Base-by-base conservation (phyloP, 73 alveolate species). In the Symbiodinium pilosum region DNA sequence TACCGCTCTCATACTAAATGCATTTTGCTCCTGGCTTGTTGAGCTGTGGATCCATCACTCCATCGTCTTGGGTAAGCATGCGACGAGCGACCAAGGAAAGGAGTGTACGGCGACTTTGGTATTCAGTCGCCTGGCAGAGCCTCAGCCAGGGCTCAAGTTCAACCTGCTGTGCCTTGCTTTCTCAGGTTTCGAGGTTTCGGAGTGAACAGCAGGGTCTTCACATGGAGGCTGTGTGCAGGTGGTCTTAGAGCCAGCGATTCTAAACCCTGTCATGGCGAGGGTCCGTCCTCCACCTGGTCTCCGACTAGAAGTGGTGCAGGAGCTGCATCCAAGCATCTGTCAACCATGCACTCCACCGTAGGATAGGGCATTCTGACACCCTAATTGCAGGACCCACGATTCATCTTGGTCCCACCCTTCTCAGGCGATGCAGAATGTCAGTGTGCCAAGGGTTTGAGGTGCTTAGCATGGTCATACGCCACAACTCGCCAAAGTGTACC, bases 111-210 rank as follows among this genome's bases (percentile, higher is more conserved):
- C 41, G 24, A 88, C 44, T 88, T 88, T 26, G 95, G 95, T 36
- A 64, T 88, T 34, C 95, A 88, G 95, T 36, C 9, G 7, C 95
- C 41, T 24, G 56, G 42, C 83, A 3, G 43, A 30, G 44, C 4
- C 4, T 2, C 39, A n/a, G 30, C 36, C 43, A 38, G 4, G 34
- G n/a, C 88, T 28, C 0, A 40, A 39, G 77, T 64, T 52, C 20
- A 11, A n/a, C 18, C 24, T 39, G n/a, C 34, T 18, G 56, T 39
- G 26, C 34, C 38, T 39, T 81, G 36, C 21, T 38, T 5, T 40
- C 69, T 39, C 73, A 88, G 95, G 95, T 88, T 88, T 40, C 42
- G 69, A 8, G 95, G 95, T 86, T 88, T 88, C 16, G 95, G 95
- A 32, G 95, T 64, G 73, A 88, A 88, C 36, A 88, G 95, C 86